These are phyloP conservation scores for Cucumis cinereus DNA, from an alignment of 306 rosid genomes.

Conservation along the genomic window DNA sequence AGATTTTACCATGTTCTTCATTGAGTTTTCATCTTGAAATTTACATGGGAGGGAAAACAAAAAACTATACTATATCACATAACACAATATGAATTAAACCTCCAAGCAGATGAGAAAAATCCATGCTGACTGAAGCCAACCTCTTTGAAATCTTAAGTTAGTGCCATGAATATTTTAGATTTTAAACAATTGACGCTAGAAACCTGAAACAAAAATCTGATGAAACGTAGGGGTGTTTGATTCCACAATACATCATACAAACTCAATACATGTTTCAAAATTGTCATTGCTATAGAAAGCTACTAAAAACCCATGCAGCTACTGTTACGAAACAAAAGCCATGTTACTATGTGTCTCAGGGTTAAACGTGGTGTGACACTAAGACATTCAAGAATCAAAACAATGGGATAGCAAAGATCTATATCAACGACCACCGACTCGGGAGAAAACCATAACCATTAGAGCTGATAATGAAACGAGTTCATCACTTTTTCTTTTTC, in stretches of 20 bases:
- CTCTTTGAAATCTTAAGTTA: not conserved
- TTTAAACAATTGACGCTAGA: not conserved
- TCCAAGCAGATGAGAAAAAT: not conserved
- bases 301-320: not conserved
- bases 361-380: not conserved
- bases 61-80: not conserved
- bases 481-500: too few relatives aligned
- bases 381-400: not conserved
- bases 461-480: not conserved
- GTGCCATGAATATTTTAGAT: not conserved
- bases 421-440: not conserved
- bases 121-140: not conserved
- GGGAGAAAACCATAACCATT: not conserved
- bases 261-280: not conserved
- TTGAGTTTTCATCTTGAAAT: not conserved
- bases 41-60: not conserved
- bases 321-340: not conserved
- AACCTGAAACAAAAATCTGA: not conserved
- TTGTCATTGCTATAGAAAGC: not conserved
- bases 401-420: not conserved
- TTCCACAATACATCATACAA: not conserved
- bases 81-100: not conserved
- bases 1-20: not conserved
- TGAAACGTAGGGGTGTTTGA: not conserved
- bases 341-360: not conserved